phyloP scores from a whole-genome alignment of 2,329 filamentous ascomycete genomes.

The Calonectria pteridis region DNA sequence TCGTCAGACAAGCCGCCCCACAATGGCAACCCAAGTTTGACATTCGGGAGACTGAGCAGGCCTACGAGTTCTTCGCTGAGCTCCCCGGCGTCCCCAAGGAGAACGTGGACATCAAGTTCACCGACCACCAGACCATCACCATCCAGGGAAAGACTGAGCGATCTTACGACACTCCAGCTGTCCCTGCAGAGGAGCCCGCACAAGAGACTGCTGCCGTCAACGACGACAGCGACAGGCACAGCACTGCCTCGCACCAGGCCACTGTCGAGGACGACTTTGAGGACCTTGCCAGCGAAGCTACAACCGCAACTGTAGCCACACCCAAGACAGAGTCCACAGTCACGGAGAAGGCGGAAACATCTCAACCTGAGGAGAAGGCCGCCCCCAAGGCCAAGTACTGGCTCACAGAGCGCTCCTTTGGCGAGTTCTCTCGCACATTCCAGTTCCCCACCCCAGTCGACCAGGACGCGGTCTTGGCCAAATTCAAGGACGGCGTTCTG shows the following conservation, averaged over 20 bases:
- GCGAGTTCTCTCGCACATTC: constrained; percentile 77
- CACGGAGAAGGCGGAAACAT: not conserved
- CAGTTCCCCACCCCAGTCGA: constrained; percentile 75
- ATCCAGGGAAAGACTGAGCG: constrained; percentile 79
- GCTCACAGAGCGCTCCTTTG: constrained; percentile 75
- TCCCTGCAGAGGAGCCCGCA: constrained; percentile 60
- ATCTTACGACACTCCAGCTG: constrained; percentile 68
- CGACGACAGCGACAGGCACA: constrained; percentile 48
- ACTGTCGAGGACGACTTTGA: constrained; percentile 74
- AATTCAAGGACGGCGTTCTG: constrained; percentile 75
- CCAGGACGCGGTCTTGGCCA: constrained; percentile 70
- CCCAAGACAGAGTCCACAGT: not conserved
- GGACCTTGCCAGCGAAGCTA: constrained; percentile 44
- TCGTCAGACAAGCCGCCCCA: constrained; percentile 47
- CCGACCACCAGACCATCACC: constrained; percentile 78
- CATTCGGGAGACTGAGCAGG: constrained; percentile 75
- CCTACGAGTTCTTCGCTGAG: constrained; percentile 84
- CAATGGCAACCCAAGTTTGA: constrained; percentile 84
- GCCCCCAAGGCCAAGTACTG: constrained; percentile 72
- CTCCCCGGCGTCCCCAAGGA: constrained; percentile 81
- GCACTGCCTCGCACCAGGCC: constrained; percentile 62
- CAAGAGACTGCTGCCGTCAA: constrained; percentile 76
- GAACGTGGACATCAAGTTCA: constrained; percentile 82
- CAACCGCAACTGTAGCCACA: constrained; percentile 36
- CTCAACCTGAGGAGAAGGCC: constrained; percentile 40